These are phyloP conservation scores for Debaryomycetaceae sp. DNA, from an alignment of 1,139 yeast genomes.

Conservation along the genomic window DNA sequence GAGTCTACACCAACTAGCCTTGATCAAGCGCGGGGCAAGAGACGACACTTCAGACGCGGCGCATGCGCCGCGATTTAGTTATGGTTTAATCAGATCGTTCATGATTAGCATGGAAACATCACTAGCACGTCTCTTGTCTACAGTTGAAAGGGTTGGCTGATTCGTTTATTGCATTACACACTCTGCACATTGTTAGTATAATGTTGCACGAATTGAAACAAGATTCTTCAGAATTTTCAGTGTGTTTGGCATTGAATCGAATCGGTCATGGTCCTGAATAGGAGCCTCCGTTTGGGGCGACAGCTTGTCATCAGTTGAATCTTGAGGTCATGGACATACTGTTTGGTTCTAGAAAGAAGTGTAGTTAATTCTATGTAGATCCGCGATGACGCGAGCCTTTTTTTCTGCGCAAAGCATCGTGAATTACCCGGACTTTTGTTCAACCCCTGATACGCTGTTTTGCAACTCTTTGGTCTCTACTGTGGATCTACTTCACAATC, in stretches of 20 bases:
- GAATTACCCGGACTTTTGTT: no score
- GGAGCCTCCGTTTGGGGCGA: constrained; percentile 53
- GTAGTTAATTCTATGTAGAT: background rate
- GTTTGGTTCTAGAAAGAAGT: constrained; percentile 4
- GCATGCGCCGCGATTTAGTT: constrained; percentile 16
- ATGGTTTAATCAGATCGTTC: constrained; percentile 34
- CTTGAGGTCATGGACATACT: constrained; percentile 2
- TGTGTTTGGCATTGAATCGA: constrained; percentile 41
- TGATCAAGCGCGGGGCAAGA: no score
- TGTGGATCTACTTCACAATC: no score
- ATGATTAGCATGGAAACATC: constrained; percentile 47
- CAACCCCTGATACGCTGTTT: no score
- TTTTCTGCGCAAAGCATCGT: background rate
- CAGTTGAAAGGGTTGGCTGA: no score
- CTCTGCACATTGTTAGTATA: no score
- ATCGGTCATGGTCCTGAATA: constrained; percentile 48
- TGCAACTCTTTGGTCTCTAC: no score
- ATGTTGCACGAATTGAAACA: no score
- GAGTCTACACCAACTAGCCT: no score
- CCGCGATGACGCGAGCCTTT: constrained; percentile 1
- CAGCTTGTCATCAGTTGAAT: constrained; percentile 34
- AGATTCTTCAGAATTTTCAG: constrained; percentile 38
- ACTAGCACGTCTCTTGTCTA: constrained; percentile 25
- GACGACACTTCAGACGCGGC: constrained; percentile 29
- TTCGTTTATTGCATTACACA: background rate